Evolutionary conservation across 305 asterid species (phyloP).

Genomic region (Fraxinus sp.): DNA sequence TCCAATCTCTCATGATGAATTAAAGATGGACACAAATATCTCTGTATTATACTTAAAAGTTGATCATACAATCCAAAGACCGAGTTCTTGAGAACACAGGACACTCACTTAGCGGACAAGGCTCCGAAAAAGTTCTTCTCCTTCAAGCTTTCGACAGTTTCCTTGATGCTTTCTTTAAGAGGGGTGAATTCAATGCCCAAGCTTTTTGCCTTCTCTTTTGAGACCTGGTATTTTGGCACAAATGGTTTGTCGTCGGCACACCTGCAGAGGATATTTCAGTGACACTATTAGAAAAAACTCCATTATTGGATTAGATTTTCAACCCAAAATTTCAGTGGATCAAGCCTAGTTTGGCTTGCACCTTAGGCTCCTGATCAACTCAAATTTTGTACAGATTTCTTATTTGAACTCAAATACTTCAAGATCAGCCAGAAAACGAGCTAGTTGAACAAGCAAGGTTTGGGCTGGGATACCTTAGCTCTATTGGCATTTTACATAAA

Average conservation of each 20-base stretch:
- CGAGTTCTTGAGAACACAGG: not conserved
- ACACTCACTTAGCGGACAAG: not conserved
- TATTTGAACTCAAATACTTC: not conserved
- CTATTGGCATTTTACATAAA: not conserved
- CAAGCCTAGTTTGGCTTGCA: not conserved
- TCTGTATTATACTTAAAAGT: not conserved
- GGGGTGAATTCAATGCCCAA: conserved; percentile 33
- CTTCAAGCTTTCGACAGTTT: conserved; percentile 32
- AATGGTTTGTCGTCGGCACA: conserved; percentile 28
- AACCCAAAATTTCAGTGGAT: not conserved
- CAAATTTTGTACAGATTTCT: not conserved
- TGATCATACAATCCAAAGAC: not conserved
- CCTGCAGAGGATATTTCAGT: conserved; percentile 20
- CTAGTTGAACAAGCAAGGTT: not conserved
- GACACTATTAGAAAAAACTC: not conserved
- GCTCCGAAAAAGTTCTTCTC: conserved; percentile 13
- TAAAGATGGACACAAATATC: not conserved
- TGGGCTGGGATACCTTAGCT: not conserved
- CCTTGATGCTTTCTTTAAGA: conserved; percentile 28
- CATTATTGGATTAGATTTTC: not conserved
- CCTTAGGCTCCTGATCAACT: not conserved
- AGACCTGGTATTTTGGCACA: conserved; percentile 27
- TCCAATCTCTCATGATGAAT: not conserved
- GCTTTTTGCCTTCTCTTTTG: conserved; percentile 24
- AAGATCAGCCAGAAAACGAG: not conserved